A percentile compares a stretch with the other conserved stretches of the same genome.
phyloP scores from a whole-genome alignment of 2,329 filamentous ascomycete species.

The Sclerotinia glacialis region DNA sequence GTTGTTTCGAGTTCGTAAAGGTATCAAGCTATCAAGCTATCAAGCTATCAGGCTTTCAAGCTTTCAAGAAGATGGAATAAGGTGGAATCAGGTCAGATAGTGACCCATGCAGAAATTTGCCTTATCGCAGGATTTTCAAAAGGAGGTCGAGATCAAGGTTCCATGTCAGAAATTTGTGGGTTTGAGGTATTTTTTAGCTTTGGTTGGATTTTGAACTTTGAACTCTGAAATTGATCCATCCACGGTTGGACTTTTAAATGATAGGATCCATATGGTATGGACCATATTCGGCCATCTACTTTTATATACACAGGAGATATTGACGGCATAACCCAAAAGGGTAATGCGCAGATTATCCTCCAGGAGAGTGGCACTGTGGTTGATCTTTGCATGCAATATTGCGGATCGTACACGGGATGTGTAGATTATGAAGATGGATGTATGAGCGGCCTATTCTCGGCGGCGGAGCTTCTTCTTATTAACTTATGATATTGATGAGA shows the following conservation, averaged over 20 bases:
- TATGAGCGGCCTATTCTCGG: slow-evolving; percentile 15
- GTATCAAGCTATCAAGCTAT: background rate
- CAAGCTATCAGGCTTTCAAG: background rate
- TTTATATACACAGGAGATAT: background rate
- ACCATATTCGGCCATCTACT: background rate
- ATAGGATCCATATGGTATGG: slow-evolving; percentile 3
- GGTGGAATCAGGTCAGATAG: background rate
- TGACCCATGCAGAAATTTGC: slow-evolving; percentile 4
- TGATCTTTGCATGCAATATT: background rate
- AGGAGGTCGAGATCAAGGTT: slow-evolving; percentile 1
- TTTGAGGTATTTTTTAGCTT: slow-evolving; percentile 9
- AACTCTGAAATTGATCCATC: slow-evolving; percentile 1
- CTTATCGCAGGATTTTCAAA: slow-evolving; percentile 13
- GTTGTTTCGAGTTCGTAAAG: slow-evolving; percentile 6
- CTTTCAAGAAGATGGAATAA: slow-evolving; percentile 1
- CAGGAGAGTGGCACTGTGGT: background rate
- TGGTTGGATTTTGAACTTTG: background rate
- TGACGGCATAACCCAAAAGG: background rate
- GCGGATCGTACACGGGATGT: background rate
- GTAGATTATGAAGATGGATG: background rate
- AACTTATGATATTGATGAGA: background rate
- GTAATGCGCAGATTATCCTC: slow-evolving; percentile 3
- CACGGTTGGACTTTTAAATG: background rate
- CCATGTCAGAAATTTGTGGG: background rate
- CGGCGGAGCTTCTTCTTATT: slow-evolving; percentile 6